phyloP scores from a whole-genome alignment of 345 rosid genomes.

The Citrus glauca region DNA sequence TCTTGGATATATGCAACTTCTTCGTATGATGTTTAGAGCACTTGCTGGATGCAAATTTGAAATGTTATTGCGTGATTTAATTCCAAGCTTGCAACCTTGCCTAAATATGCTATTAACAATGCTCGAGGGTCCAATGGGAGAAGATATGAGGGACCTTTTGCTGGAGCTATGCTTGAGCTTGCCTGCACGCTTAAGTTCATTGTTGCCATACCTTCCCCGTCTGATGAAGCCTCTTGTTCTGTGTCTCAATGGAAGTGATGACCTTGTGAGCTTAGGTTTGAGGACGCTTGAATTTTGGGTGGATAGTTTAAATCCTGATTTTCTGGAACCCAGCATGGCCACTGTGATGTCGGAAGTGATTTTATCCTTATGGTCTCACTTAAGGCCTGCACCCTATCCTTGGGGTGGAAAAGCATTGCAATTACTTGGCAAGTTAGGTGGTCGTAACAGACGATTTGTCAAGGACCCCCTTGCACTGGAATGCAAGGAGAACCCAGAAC shows the following conservation, averaged over 20 bases:
- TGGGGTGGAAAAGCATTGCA: conserved; percentile 95
- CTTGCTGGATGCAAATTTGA: conserved; percentile 94
- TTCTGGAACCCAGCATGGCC: conserved; percentile 96
- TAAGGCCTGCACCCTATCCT: conserved; percentile 90
- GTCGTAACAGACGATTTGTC: conserved; percentile 93
- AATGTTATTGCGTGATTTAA: conserved; percentile 78
- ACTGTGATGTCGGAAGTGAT: conserved; percentile 96
- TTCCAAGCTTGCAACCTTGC: conserved; percentile 90
- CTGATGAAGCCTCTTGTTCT: conserved; percentile 94
- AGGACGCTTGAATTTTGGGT: conserved; percentile 99
- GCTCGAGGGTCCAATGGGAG: conserved; percentile 97
- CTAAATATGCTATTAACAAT: conserved; percentile 82
- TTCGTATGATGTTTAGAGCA: conserved; percentile 83
- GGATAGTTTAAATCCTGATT: conserved; percentile 98
- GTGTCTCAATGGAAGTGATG: conserved; percentile 86
- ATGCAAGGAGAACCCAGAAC: conserved; percentile 98
- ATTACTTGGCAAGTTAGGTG: conserved; percentile 97
- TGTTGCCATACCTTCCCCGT: conserved; percentile 87
- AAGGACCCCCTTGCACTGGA: conserved; percentile 97
- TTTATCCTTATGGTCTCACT: conserved; percentile 94
- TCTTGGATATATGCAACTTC: conserved; percentile 91
- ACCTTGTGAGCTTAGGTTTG: conserved; percentile 79
- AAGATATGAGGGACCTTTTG: conserved; percentile 88
- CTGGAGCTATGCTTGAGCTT: conserved; percentile 88
- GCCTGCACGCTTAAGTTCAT: conserved; percentile 97